Evolutionary conservation across 2,329 filamentous ascomycete species (phyloP), one percentile per base, ranked within the genome.

Genomic region (Amesomyces nigricolor): DNA sequence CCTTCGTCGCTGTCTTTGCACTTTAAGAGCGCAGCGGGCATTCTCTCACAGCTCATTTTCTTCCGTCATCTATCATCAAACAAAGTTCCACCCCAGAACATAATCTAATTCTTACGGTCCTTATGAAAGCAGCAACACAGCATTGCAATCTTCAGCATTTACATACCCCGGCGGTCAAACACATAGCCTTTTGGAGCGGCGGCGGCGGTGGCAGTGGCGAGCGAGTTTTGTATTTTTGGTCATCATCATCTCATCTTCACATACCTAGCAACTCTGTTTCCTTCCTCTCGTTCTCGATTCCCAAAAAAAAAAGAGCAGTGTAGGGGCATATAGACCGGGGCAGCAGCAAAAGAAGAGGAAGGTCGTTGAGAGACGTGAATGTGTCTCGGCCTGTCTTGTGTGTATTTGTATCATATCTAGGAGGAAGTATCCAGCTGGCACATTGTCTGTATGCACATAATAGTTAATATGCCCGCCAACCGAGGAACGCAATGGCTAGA

Each of bases 61-160:
- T 50, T 52, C 45, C 30, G 22, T 26, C 30, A 32, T 30, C 30
- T 45, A 22, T 44, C 38, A 37, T 16, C 7, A 10, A 17, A 29
- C 51, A n/a, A 13, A 17, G 13, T n/a, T 32, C 38, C 38, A 30
- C 32, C 8, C 32, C 32, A 22, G 22, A 26, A 45, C 22, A 39
- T 16, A 14, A 44, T 78, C 71, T 69, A 68, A 73, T 80, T 79
- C 76, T 78, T 75, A 80, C 78, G 77, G 79, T 81, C 78, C 75
- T 80, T 79, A 78, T 72, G 74, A 78, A 72, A 68, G 22, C 37
- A 39, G 39, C 29, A 14, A 29, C 47, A 49, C 51, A 26, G 42
- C 52, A 45, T 38, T 49, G 26, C 40, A 38, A 35, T 51, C 8
- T 16, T 16, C 35, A 42, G 35, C 44, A 49, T 48, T 46, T 47